Conservation (phyloP, 306 rosid species). For the Sophora flavescens region DNA sequence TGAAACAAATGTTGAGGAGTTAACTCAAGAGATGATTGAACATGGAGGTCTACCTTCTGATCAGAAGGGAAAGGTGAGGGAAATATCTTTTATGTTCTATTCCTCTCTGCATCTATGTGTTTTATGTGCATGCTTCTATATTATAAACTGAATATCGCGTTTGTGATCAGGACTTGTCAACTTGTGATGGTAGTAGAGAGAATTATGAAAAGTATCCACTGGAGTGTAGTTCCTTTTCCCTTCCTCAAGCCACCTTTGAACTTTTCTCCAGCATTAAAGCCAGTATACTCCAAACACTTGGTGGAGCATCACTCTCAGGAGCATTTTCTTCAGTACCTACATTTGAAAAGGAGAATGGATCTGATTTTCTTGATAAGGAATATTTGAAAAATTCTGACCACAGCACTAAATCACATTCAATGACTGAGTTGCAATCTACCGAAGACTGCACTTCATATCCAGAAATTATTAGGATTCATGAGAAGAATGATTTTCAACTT, state of each 20-base stretch:
- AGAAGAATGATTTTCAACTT: constrained; percentile 49
- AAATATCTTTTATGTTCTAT: constrained; percentile 21
- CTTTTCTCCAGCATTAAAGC: constrained; percentile 69
- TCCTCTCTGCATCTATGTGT: constrained; percentile 12
- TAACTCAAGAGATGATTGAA: constrained; percentile 58
- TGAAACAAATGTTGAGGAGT: constrained; percentile 66
- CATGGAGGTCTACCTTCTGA: constrained; percentile 54
- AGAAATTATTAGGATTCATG: constrained; percentile 45
- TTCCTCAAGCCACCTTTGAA: constrained; percentile 80
- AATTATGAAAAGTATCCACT: constrained; percentile 52
- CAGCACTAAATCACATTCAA: constrained; percentile 51
- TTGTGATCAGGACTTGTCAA: constrained; percentile 59
- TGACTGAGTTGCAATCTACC: constrained; percentile 49
- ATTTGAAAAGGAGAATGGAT: constrained; percentile 58
- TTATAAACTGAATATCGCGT: constrained; percentile 33
- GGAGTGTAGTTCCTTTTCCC: constrained; percentile 67
- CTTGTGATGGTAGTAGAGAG: constrained; percentile 47
- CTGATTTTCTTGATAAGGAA: constrained; percentile 54
- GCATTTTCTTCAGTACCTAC: constrained; percentile 58
- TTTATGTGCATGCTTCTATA: constrained; percentile 16
- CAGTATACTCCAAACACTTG: constrained; percentile 65
- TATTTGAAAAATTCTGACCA: constrained; percentile 57
- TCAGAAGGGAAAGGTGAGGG: constrained; percentile 65
- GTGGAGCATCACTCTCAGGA: constrained; percentile 54
- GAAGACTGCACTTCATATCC: constrained; percentile 49